phyloP scores from a whole-genome alignment of 495 filamentous ascomycete species.

The Aspergillus steynii region DNA sequence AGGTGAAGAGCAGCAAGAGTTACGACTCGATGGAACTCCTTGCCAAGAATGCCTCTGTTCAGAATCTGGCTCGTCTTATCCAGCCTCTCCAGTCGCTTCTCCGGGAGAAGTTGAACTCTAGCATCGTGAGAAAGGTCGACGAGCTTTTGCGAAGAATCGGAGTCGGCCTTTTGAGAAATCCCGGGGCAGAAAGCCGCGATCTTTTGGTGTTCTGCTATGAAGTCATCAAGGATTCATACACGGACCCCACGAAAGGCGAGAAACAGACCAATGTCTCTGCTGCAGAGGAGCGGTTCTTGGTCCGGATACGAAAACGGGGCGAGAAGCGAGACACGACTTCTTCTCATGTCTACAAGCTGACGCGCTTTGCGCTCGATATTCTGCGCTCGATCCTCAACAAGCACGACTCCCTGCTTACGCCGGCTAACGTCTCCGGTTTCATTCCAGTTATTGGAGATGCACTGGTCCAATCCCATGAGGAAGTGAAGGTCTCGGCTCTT shows the following conservation, averaged over 20 bases:
- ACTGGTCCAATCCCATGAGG: conserved; percentile 77
- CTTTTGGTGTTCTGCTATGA: conserved; percentile 92
- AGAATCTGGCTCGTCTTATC: conserved; percentile 71
- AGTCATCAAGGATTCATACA: conserved; percentile 83
- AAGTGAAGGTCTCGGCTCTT: conserved; percentile 82
- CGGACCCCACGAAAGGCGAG: conserved; percentile 37
- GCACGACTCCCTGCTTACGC: conserved; percentile 72
- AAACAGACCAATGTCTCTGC: conserved; percentile 51
- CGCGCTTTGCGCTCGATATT: conserved; percentile 83
- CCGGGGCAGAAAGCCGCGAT: conserved; percentile 69
- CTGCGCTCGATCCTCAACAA: conserved; percentile 79
- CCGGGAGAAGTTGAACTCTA: conserved; percentile 76
- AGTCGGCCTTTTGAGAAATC: conserved; percentile 78
- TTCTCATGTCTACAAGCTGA: conserved; percentile 79
- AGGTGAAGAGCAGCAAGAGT: conserved; percentile 96
- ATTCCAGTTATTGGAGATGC: conserved; percentile 87
- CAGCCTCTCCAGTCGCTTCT: conserved; percentile 74
- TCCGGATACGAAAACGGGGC: conserved; percentile 71
- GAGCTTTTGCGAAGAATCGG: conserved; percentile 83
- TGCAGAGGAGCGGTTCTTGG: conserved; percentile 68
- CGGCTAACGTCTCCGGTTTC: conserved; percentile 78
- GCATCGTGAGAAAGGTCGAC: conserved; percentile 83
- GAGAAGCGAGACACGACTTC: conserved; percentile 63
- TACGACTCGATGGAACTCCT: conserved; percentile 96
- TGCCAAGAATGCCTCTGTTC: conserved; percentile 73